phyloP scores from a whole-genome alignment of 768 basidiomycete genomes.

The Suillus alpinus region DNA sequence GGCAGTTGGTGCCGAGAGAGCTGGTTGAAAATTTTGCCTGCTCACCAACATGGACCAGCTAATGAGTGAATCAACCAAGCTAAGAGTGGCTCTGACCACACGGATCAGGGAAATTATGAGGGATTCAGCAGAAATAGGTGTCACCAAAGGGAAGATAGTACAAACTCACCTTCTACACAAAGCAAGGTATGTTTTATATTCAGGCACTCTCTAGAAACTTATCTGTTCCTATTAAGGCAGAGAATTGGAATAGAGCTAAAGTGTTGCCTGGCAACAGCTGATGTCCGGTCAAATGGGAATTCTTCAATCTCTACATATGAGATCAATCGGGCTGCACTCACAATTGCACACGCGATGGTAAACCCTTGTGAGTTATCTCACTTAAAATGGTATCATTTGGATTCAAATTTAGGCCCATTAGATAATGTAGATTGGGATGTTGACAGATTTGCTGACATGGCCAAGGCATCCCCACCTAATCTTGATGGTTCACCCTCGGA shows the following conservation, averaged over 20 bases:
- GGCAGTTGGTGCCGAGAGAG: no score
- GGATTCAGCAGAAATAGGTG: background rate
- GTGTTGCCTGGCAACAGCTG: background rate
- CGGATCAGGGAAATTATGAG: background rate
- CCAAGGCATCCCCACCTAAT: background rate
- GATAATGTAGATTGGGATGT: background rate
- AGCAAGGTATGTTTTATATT: background rate
- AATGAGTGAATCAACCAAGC: background rate
- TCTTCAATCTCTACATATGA: background rate
- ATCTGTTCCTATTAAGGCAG: background rate
- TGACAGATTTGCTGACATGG: background rate
- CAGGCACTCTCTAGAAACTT: background rate
- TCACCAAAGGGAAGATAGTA: background rate
- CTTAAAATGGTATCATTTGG: background rate
- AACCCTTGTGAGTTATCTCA: background rate
- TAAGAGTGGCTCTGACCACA: background rate
- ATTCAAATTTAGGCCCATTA: background rate
- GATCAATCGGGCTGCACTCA: background rate
- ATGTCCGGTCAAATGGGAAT: background rate
- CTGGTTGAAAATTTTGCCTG: background rate
- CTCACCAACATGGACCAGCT: background rate
- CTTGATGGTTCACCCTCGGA: background rate
- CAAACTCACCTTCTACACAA: background rate
- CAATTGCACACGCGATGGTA: background rate
- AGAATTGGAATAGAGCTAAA: background rate